Percentiles rank a stretch among this genome's conserved stretches.
Evolutionary conservation across 1,139 yeast genomes (phyloP).

Genomic region (Geotrichum bryndzae): DNA sequence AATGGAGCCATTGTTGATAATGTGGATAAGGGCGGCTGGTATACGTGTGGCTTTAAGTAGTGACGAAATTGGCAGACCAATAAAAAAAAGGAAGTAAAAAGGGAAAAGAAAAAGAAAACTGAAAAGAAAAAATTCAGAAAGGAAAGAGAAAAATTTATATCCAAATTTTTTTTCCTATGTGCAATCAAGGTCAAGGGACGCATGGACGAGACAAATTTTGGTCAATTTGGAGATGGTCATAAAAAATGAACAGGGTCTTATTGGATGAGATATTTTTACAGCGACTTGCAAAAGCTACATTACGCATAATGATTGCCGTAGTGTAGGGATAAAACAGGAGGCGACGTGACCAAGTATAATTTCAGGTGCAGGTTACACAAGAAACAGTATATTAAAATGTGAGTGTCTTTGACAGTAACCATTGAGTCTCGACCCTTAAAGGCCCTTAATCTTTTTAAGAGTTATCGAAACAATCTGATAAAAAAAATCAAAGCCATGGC

Average conservation of each 20-base stretch:
- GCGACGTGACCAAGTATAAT: neutral
- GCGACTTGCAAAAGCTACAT: too few relatives aligned
- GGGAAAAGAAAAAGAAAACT: neutral
- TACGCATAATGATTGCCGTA: too few relatives aligned
- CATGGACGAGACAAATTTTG: neutral
- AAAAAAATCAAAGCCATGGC: neutral
- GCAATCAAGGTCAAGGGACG: neutral
- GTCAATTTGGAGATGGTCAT: neutral
- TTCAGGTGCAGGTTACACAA: neutral
- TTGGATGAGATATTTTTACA: neutral
- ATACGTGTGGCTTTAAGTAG: neutral
- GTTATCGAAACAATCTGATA: neutral
- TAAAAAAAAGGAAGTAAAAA: neutral
- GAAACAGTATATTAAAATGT: neutral
- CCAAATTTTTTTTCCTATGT: neutral
- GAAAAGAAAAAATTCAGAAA: neutral
- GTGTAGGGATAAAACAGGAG: neutral
- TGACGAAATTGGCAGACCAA: too few relatives aligned
- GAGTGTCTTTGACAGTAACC: neutral
- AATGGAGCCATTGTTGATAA: neutral
- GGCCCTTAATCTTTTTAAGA: neutral
- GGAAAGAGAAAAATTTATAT: slow-evolving; percentile 1
- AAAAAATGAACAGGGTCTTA: neutral
- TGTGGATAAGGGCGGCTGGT: neutral
- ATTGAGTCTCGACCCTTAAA: neutral